Evolutionary conservation across 2,329 filamentous ascomycete species (phyloP).

Genomic region (Colletotrichum acutatum): DNA sequence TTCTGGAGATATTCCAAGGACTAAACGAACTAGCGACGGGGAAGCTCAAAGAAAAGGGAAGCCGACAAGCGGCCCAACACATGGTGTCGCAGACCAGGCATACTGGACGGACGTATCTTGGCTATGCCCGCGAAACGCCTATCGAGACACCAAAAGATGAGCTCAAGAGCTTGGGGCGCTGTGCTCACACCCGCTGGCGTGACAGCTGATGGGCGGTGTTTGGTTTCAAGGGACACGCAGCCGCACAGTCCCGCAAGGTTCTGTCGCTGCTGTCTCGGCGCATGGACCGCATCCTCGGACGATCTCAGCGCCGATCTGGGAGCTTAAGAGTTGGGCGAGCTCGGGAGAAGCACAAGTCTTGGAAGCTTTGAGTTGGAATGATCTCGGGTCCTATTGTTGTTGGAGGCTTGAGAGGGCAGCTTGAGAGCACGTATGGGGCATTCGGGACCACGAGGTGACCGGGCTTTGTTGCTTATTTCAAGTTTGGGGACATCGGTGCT

Average conservation of each 20-base stretch:
- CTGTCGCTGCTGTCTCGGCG: conserved; percentile 21
- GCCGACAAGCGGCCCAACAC: conserved; percentile 20
- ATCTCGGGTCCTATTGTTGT: not conserved
- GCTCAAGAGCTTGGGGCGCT: conserved; percentile 29
- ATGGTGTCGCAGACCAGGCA: conserved; percentile 5
- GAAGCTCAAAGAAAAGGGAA: conserved; percentile 30
- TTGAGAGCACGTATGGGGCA: not conserved
- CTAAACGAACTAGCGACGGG: not conserved
- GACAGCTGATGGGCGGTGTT: conserved; percentile 31
- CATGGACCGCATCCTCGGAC: conserved; percentile 34
- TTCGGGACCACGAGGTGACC: not conserved
- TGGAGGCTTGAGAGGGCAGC: not conserved
- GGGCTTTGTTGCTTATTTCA: conserved; percentile 11
- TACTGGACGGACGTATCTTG: conserved; percentile 31
- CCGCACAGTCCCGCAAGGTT: conserved; percentile 20
- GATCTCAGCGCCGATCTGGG: conserved; percentile 29
- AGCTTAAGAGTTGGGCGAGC: not conserved
- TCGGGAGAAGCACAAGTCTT: not conserved
- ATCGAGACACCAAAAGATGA: conserved; percentile 21
- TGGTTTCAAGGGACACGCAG: conserved; percentile 32
- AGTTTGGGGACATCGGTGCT: conserved; percentile 8
- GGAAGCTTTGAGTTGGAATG: not conserved
- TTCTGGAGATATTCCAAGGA: not conserved
- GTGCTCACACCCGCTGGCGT: conserved; percentile 6
- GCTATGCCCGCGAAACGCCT: conserved; percentile 21